Percentiles rank a stretch among this genome's conserved stretches.
These are phyloP conservation scores for Lipomyces yamanashiensis DNA, from an alignment of 805 yeast genomes.

Conservation along the genomic window DNA sequence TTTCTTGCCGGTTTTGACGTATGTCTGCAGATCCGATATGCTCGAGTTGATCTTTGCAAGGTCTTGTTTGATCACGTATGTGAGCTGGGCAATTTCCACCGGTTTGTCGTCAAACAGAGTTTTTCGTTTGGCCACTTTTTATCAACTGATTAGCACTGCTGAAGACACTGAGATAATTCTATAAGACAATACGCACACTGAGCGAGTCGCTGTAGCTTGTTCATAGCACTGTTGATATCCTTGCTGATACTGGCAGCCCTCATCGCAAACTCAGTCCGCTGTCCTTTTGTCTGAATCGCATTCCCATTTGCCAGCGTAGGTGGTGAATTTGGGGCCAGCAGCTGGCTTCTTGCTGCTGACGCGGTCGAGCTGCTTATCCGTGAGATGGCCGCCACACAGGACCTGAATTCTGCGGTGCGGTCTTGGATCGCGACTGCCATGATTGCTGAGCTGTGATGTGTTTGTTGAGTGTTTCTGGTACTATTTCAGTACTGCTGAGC, in stretches of 20 bases:
- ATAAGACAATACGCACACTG: slow-evolving; percentile 43
- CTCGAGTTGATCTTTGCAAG: slow-evolving; percentile 78
- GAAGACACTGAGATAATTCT: background rate
- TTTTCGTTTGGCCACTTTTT: slow-evolving; percentile 74
- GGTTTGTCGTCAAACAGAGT: slow-evolving; percentile 94
- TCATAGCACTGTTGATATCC: slow-evolving; percentile 86
- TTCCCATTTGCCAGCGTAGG: slow-evolving; percentile 16
- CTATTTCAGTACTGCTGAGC: no score
- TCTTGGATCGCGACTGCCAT: slow-evolving; percentile 49
- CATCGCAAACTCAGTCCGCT: slow-evolving; percentile 61
- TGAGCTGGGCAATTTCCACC: slow-evolving; percentile 87
- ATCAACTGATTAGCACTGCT: background rate
- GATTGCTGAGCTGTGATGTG: background rate
- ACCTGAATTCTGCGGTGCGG: slow-evolving; percentile 90
- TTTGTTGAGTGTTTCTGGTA: no score
- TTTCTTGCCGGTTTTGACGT: slow-evolving; percentile 47
- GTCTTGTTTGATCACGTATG: slow-evolving; percentile 81
- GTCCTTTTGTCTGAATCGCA: slow-evolving; percentile 37
- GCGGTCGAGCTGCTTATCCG: slow-evolving; percentile 52
- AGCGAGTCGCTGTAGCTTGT: slow-evolving; percentile 77
- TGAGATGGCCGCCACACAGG: slow-evolving; percentile 80
- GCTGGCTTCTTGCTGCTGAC: slow-evolving; percentile 41
- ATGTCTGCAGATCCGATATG: slow-evolving; percentile 64
- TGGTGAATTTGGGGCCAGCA: slow-evolving; percentile 33
- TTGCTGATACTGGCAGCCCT: slow-evolving; percentile 83